Conservation (phyloP, 2,329 filamentous ascomycete genomes). For the Berkeleyomyces rouxiae region DNA sequence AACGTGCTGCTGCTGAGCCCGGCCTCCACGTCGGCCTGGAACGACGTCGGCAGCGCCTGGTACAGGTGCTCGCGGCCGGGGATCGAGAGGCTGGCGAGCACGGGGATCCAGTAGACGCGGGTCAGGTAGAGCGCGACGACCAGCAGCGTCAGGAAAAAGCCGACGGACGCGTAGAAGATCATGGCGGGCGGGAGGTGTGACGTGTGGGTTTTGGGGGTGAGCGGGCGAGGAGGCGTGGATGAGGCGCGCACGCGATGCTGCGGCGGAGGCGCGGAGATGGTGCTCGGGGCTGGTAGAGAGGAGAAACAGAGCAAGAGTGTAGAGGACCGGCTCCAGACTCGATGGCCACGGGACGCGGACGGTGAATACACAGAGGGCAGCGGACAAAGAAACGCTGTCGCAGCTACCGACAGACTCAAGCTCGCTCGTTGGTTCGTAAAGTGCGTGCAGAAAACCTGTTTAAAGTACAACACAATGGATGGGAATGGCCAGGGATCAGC, state of each 20-base stretch:
- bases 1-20: slow-evolving; percentile 74
- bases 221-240: too few species aligned
- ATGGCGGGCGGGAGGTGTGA: slow-evolving; percentile 29
- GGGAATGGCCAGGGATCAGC: neutral
- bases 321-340: neutral
- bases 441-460: neutral
- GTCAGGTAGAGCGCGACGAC: slow-evolving; percentile 69
- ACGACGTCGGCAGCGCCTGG: slow-evolving; percentile 57
- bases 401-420: neutral
- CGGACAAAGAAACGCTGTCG: neutral
- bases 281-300: neutral
- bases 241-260: too few species aligned
- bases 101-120: slow-evolving; percentile 57
- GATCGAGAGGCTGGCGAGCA: slow-evolving; percentile 41
- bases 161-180: slow-evolving; percentile 70
- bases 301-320: neutral
- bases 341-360: neutral
- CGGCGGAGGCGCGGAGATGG: too few species aligned
- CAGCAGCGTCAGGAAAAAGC: slow-evolving; percentile 51
- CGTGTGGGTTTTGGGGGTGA: neutral
- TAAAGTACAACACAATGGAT: neutral
- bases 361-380: neutral
- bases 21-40: slow-evolving; percentile 71
- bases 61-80: slow-evolving; percentile 50
- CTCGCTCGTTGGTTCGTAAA: neutral